Conservation (phyloP, 306 rosid species). For the Dryas octopetala region DNA sequence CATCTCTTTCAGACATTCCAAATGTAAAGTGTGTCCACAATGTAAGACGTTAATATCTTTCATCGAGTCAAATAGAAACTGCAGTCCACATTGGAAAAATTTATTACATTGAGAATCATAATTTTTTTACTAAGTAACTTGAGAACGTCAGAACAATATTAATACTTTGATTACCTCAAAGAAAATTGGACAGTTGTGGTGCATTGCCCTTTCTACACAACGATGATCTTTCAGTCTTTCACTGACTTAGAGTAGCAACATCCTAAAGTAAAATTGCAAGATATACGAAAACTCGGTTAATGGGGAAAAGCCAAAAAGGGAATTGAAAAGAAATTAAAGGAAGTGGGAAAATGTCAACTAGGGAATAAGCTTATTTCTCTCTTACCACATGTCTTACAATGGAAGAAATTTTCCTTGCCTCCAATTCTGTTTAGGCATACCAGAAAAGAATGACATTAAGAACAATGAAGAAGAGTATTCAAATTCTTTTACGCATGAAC, state of each 20-base stretch:
- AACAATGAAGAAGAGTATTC: background rate
- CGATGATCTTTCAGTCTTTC: constrained; percentile 59
- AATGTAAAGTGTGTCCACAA: constrained; percentile 55
- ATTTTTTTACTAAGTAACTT: background rate
- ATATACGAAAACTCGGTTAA: background rate
- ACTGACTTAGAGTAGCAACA: constrained; percentile 64
- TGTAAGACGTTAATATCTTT: constrained; percentile 45
- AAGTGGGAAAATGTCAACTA: background rate
- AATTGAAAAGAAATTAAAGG: background rate
- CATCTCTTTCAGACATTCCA: constrained; percentile 57
- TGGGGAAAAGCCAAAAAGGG: background rate
- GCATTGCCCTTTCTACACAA: constrained; percentile 76
- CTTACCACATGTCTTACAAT: constrained; percentile 64
- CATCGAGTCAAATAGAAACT: constrained; percentile 65
- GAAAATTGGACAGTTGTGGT: constrained; percentile 76
- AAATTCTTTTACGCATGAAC: background rate
- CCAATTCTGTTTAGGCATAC: constrained; percentile 46
- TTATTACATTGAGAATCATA: background rate
- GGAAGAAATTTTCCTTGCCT: constrained; percentile 61
- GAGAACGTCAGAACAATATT: background rate
- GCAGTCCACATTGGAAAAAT: constrained; percentile 18
- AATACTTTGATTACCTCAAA: constrained; percentile 48
- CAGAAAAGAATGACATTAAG: background rate
- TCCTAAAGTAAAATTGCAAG: constrained; percentile 30
- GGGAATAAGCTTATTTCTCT: background rate